Percentiles rank a stretch among this genome's conserved stretches.
phyloP scores from a whole-genome alignment of 1,139 yeast genomes.

The Hansenula anomala region DNA sequence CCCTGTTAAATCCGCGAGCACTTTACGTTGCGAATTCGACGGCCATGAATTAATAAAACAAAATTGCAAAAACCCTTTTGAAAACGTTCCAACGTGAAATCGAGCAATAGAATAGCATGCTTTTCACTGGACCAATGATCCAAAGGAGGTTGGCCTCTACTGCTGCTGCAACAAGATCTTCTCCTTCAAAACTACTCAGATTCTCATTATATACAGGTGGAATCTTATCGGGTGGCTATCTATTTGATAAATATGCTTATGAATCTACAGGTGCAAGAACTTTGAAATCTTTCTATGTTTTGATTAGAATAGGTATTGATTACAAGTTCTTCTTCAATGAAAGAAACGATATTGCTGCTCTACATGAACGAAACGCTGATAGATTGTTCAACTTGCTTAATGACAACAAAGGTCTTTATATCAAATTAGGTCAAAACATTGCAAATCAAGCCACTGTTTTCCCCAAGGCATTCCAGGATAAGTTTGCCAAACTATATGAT shows the following conservation, averaged over 20 bases:
- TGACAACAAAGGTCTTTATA: constrained; percentile 65
- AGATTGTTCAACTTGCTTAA: constrained; percentile 47
- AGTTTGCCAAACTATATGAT: constrained; percentile 61
- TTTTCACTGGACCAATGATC: no score
- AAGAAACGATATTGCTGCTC: constrained; percentile 39
- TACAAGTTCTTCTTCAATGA: constrained; percentile 46
- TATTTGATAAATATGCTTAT: constrained; percentile 37
- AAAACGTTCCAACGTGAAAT: no score
- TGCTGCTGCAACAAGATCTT: neutral
- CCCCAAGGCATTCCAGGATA: constrained; percentile 80
- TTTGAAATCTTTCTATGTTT: constrained; percentile 41
- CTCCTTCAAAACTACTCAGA: neutral
- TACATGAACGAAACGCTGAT: constrained; percentile 60
- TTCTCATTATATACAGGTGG: neutral
- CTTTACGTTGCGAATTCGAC: no score
- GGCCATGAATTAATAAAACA: no score
- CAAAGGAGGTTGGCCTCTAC: neutral
- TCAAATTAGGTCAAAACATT: constrained; percentile 81
- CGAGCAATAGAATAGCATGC: no score
- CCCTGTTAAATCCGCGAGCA: no score
- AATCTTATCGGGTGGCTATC: constrained; percentile 1
- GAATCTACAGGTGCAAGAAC: constrained; percentile 52
- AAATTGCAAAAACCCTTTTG: no score
- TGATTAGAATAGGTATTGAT: constrained; percentile 52
- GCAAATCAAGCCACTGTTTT: constrained; percentile 76